Evolutionary conservation across 805 yeast genomes (phyloP).

Genomic region (Suhomyces faveliae): DNA sequence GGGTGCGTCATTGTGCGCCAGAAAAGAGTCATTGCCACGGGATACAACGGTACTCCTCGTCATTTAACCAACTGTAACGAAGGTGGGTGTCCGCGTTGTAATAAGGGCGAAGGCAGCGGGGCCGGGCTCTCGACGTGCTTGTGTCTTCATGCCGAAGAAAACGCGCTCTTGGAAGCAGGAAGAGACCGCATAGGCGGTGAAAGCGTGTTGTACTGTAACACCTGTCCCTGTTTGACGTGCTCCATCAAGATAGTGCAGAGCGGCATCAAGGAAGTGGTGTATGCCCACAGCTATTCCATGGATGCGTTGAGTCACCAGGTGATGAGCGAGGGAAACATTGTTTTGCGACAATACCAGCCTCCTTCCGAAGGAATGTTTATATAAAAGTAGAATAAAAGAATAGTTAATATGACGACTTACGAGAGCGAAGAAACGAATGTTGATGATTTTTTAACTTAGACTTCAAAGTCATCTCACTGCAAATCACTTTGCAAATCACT

Average conservation of each 20-base stretch:
- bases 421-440: no score
- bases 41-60: constrained; percentile 96
- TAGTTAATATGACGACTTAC: no score
- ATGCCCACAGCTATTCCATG: constrained; percentile 91
- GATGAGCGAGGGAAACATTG: constrained; percentile 69
- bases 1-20: constrained; percentile 94
- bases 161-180: constrained; percentile 92
- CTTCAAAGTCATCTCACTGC: no score
- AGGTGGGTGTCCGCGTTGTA: constrained; percentile 94
- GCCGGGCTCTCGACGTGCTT: constrained; percentile 76
- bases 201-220: constrained; percentile 83
- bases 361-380: constrained; percentile 41
- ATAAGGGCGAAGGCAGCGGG: constrained; percentile 63
- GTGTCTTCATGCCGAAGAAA: constrained; percentile 96
- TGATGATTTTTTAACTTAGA: no score
- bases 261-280: constrained; percentile 89
- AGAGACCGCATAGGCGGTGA: constrained; percentile 63
- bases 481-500: no score
- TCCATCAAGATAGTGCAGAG: constrained; percentile 91
- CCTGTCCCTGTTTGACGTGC: constrained; percentile 97
- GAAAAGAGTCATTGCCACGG: constrained; percentile 87
- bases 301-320: constrained; percentile 74
- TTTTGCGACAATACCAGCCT: constrained; percentile 52
- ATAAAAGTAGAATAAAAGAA: constrained; percentile 14
- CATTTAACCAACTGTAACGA: constrained; percentile 85